phyloP scores from a whole-genome alignment of 2,329 filamentous ascomycete genomes.

The Mycosphaerella sp. region DNA sequence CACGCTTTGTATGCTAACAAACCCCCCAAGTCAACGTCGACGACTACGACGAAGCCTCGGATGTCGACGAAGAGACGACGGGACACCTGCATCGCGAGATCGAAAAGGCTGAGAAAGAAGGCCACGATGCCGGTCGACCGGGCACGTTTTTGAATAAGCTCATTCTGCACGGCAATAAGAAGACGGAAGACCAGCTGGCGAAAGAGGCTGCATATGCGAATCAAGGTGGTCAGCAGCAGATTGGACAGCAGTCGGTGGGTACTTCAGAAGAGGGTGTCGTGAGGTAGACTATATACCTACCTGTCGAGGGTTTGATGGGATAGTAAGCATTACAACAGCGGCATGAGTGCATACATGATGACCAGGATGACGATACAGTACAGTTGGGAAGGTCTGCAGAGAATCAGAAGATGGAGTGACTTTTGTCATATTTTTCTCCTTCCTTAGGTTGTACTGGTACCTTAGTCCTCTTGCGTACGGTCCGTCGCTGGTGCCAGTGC shows the following conservation, averaged over 20 bases:
- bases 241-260: slow-evolving; percentile 2
- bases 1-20: slow-evolving; percentile 4
- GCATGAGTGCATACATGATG: background rate
- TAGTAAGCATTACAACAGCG: background rate
- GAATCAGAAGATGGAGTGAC: no score
- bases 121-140: slow-evolving; percentile 31
- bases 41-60: slow-evolving; percentile 29
- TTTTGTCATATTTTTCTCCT: no score
- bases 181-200: slow-evolving; percentile 35
- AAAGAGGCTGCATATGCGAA: slow-evolving; percentile 16
- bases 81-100: slow-evolving; percentile 34
- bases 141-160: slow-evolving; percentile 35
- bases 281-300: background rate
- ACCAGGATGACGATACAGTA: background rate
- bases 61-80: slow-evolving; percentile 35
- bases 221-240: slow-evolving; percentile 5
- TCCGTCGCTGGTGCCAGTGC: no score
- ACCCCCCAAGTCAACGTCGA: slow-evolving; percentile 24
- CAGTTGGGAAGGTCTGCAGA: background rate
- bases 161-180: slow-evolving; percentile 36
- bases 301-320: no score
- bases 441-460: no score
- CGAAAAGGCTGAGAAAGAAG: slow-evolving; percentile 31
- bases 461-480: no score
- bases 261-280: slow-evolving; percentile 3